Evolutionary conservation across 768 basidiomycete species (phyloP), one percentile per base, ranked within the genome.

Genomic region (Tylopilus vinaceipallidus): DNA sequence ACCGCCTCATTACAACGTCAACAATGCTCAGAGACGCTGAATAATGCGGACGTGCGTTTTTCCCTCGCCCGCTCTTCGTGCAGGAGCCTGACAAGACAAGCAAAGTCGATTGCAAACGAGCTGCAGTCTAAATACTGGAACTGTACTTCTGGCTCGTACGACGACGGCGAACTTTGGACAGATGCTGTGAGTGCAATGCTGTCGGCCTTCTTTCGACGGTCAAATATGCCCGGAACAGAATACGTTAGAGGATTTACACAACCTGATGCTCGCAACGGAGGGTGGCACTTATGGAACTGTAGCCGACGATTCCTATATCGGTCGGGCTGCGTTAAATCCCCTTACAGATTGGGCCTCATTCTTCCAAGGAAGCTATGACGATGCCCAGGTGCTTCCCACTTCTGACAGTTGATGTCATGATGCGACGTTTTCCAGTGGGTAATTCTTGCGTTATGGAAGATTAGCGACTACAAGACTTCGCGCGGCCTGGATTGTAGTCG

Each of bases 381-480:
- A 82, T 52, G 75, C 80, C 13, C 73, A 74, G 53, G 77, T 80
- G 58, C 39, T 68, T 61, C 1, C 7, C 13, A 37, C 20, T 16
- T 29, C 26, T 34, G 7, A 3, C 3, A 8, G 14, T 6, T 8
- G 12, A 16, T 19, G 6, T 30, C 24, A 30, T n/a, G 36, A 33
- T 36, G 33, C 6, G 22, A 7, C 12, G 5, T 20, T 26, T 22
- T 37, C 20, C 39, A 82, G 79, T 83, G 81, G 80, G 65, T 80
- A 33, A 74, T 81, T 29, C 63, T 81, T n/a, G 71, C 78, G 9
- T 60, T 80, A 9, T 81, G 79, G 80, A 82, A 80, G 63, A 76
- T 82, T 8, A 74, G 69, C 0, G 80, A 83, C 57, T 82, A 80
- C 63, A 77, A 76, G 54, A 60, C 55, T 17, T 62, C 63, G 16